A percentile compares a stretch with the other conserved stretches of the same genome.
These are phyloP conservation scores for Hypoxylon sp. DNA, from an alignment of 2,329 filamentous ascomycete genomes.

Conservation along the genomic window DNA sequence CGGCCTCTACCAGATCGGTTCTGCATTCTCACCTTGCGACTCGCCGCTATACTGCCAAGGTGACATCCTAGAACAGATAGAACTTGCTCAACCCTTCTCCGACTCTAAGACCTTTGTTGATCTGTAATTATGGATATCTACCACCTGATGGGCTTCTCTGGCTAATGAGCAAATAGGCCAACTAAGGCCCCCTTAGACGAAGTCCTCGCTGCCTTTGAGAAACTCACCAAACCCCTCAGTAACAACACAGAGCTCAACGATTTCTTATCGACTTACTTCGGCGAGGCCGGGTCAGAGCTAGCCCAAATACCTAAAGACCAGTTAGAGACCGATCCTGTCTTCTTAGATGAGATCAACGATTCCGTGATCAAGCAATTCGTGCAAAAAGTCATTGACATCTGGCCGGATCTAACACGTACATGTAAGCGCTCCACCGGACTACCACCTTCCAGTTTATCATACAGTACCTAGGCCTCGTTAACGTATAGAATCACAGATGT, in stretches of 20 bases:
- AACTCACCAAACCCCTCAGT: slow-evolving; percentile 65
- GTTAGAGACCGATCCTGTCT: slow-evolving; percentile 64
- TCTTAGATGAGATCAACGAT: slow-evolving; percentile 66
- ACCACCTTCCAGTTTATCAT: background rate
- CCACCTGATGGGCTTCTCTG: background rate
- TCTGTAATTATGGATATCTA: slow-evolving; percentile 57
- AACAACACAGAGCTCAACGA: slow-evolving; percentile 70
- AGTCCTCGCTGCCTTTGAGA: slow-evolving; percentile 67
- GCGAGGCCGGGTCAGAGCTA: slow-evolving; percentile 69
- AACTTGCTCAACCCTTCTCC: slow-evolving; percentile 69
- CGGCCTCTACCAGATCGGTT: slow-evolving; percentile 68
- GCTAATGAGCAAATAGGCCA: slow-evolving; percentile 54
- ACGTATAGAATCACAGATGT: slow-evolving; percentile 47
- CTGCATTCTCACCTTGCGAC: slow-evolving; percentile 69
- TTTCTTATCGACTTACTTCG: slow-evolving; percentile 71
- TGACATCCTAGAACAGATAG: slow-evolving; percentile 67
- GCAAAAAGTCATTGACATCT: slow-evolving; percentile 71
- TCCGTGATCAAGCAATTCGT: slow-evolving; percentile 67
- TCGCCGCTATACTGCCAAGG: slow-evolving; percentile 74
- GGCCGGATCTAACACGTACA: slow-evolving; percentile 71
- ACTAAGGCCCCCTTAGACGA: slow-evolving; percentile 66
- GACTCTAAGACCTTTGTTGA: slow-evolving; percentile 79
- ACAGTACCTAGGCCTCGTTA: background rate
- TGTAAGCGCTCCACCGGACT: too few species aligned
- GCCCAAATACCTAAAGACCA: slow-evolving; percentile 59